phyloP scores from a whole-genome alignment of 2,329 filamentous ascomycete genomes.

The Colletotrichum tofieldiae region DNA sequence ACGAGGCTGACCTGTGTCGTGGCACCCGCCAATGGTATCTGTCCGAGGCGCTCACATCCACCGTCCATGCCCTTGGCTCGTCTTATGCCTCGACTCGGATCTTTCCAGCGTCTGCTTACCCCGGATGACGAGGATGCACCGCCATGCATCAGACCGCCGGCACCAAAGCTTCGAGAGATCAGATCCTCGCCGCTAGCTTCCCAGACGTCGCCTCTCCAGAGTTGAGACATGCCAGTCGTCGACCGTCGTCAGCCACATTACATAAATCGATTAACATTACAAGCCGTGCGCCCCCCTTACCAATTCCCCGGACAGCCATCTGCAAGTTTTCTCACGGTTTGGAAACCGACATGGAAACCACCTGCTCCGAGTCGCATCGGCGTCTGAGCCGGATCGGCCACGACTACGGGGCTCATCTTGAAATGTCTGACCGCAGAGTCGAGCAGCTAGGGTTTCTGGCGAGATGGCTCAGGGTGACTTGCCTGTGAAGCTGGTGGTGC shows the following conservation, averaged over 20 bases:
- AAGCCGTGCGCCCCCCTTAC: conserved; percentile 35
- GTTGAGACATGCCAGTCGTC: conserved; percentile 39
- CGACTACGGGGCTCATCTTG: conserved; percentile 12
- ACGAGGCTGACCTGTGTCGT: conserved; percentile 31
- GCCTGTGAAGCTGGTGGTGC: neutral
- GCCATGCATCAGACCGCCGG: conserved; percentile 1
- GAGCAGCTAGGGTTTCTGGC: neutral
- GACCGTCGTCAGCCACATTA: conserved; percentile 25
- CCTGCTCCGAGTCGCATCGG: conserved; percentile 15
- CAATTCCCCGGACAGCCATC: conserved; percentile 14
- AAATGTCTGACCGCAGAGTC: conserved; percentile 26
- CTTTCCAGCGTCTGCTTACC: conserved; percentile 10
- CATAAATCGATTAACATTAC: conserved; percentile 25
- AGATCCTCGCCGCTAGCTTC: conserved; percentile 31
- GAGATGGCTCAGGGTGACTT: neutral
- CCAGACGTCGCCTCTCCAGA: conserved; percentile 31
- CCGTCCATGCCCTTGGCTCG: neutral
- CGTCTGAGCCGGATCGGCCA: conserved; percentile 29
- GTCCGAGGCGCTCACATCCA: conserved; percentile 7
- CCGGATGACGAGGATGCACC: conserved; percentile 7
- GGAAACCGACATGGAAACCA: conserved; percentile 15
- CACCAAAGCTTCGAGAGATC: conserved; percentile 20
- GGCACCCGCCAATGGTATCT: neutral
- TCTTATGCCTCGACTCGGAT: conserved; percentile 11
- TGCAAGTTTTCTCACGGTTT: conserved; percentile 16